phyloP scores from a whole-genome alignment of 2,329 filamentous ascomycete species.

The Aspergillus fructus region DNA sequence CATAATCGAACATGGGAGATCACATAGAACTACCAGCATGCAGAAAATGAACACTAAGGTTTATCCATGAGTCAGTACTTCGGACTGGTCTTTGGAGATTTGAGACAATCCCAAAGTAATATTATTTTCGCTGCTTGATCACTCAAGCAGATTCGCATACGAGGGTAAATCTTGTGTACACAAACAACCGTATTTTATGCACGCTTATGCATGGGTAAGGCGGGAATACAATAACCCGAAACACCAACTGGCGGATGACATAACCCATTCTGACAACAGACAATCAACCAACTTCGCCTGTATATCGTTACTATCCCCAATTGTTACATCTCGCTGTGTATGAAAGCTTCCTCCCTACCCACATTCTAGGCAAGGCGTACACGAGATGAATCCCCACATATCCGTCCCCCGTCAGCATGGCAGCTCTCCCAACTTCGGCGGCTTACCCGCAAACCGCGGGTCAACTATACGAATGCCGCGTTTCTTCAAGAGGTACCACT shows the following conservation, averaged over 20 bases:
- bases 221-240: conserved; percentile 11
- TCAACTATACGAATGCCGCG: conserved; percentile 61
- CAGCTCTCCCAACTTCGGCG: conserved; percentile 53
- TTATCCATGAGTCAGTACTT: neutral
- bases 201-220: neutral
- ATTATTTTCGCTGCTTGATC: neutral
- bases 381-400: conserved; percentile 60
- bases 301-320: neutral
- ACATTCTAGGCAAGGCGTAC: conserved; percentile 3
- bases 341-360: conserved; percentile 4
- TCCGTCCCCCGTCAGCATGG: conserved; percentile 59
- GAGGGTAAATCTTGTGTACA: neutral
- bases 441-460: conserved; percentile 48
- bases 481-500: conserved; percentile 60
- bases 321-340: conserved; percentile 3
- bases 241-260: conserved; percentile 11
- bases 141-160: neutral
- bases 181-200: neutral
- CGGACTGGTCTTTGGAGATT: too few species aligned
- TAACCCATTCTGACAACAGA: conserved; percentile 6
- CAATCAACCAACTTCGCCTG: neutral
- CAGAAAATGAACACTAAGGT: neutral
- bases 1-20: neutral
- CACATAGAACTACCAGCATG: neutral
- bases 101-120: neutral